Evolutionary conservation across 2,329 filamentous ascomycete genomes (phyloP), one percentile per base, ranked within the genome.

Genomic region (Ascosphaera aggregata): DNA sequence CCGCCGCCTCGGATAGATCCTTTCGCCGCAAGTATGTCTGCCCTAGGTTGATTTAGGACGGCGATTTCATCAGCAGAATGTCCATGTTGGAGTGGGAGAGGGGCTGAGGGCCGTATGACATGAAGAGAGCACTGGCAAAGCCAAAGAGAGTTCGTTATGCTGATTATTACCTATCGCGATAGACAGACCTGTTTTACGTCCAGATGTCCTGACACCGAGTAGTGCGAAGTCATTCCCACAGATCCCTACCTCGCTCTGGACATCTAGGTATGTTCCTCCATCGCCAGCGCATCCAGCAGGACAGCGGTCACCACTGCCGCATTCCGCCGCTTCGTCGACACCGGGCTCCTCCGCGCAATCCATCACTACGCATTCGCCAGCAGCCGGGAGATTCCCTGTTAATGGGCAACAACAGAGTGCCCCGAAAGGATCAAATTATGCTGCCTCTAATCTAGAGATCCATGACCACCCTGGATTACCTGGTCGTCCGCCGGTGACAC

Each of bases 121-220:
- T n/a, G 22, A 27, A 27, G 22, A 27, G 22, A 7, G 22, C 5
- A 27, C 5, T 5, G 11, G 11, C 7, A 27, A 27, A 27, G 11
- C 5, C 7, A 7, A 5, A 27, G 11, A 27, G 11, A 27, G 22
- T 27, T 5, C 22, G 11, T 27, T 27, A 11, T 36, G 34, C 30
- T 40, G 18, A 34, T 18, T 38, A 34, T 30, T 11, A 30, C 20
- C 27, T 19, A 30, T 36, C 18, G 15, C n/a, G 37, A 30, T 41
- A 62, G 59, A 62, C 46, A 53, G 51, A 34, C 52, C 58, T 2
- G 61, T 57, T 39, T 45, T 61, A 43, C 66, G 60, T 31, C 63
- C 66, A 38, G 68, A 65, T 39, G 65, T 76, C 51, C 57, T 76
- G 41, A 80, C 74, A 9, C 74, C 74, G 38, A 60, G 68, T 38